Percentiles rank a stretch among this genome's conserved stretches.
phyloP scores from a whole-genome alignment of 2,329 filamentous ascomycete species.

The Alternaria dauci region DNA sequence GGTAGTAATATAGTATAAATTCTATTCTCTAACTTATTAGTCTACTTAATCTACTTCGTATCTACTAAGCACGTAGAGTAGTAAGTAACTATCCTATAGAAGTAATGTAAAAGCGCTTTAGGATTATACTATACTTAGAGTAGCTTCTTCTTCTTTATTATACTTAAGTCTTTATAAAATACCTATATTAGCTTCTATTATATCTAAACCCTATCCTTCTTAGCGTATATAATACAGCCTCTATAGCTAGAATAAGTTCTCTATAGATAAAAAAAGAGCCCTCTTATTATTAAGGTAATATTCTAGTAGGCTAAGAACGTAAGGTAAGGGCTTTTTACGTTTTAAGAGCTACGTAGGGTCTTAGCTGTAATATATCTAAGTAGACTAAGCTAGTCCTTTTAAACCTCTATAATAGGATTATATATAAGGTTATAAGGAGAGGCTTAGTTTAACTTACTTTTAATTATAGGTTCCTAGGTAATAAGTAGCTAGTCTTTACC shows the following conservation, averaged over 20 bases:
- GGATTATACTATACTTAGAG: conserved; percentile 7
- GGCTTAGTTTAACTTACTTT: conserved; percentile 10
- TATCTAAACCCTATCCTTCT: conserved; percentile 18
- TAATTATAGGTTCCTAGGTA: conserved; percentile 16
- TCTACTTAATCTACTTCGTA: conserved; percentile 9
- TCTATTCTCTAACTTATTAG: background rate
- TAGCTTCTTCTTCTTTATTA: conserved; percentile 11
- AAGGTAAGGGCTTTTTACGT: conserved; percentile 4
- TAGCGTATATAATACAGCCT: conserved; percentile 14
- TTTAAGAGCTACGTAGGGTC: conserved; percentile 1
- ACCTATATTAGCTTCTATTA: conserved; percentile 26
- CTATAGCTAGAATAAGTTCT: conserved; percentile 13
- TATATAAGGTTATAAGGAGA: conserved; percentile 1
- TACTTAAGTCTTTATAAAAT: conserved; percentile 14
- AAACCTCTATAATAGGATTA: conserved; percentile 7
- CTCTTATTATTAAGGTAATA: conserved; percentile 13
- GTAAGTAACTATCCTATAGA: conserved; percentile 14
- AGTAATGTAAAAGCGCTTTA: conserved; percentile 11
- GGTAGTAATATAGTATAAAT: background rate
- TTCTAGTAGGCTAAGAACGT: conserved; percentile 24
- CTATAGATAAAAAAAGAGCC: conserved; percentile 17
- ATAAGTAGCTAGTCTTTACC: conserved; percentile 18
- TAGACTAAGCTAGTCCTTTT: conserved; percentile 8
- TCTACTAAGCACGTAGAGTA: conserved; percentile 15
- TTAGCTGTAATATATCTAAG: conserved; percentile 19